Percentiles rank a stretch among this genome's conserved stretches.
phyloP scores from a whole-genome alignment of 805 yeast genomes.

The Monosporozyma aquatica region DNA sequence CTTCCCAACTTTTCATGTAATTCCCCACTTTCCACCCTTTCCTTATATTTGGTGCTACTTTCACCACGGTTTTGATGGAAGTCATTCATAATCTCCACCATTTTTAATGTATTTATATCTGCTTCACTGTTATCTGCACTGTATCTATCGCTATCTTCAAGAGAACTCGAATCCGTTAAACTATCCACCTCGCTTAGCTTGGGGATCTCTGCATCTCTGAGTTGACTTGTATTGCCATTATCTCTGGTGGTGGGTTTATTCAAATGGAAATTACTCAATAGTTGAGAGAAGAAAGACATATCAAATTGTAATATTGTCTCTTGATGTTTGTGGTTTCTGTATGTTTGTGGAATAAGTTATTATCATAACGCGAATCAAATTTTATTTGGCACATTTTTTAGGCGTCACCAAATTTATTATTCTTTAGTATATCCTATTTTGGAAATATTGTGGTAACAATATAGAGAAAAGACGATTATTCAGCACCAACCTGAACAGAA shows the following conservation, averaged over 20 bases:
- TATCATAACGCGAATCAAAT: no score
- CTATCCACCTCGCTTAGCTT: not conserved
- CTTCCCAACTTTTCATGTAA: not conserved
- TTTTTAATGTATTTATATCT: slow-evolving; percentile 18
- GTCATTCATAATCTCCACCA: slow-evolving; percentile 14
- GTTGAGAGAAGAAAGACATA: not conserved
- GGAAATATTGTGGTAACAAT: no score
- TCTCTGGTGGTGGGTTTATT: not conserved
- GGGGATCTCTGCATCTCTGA: not conserved
- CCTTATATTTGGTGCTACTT: not conserved
- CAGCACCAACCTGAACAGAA: no score
- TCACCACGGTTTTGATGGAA: not conserved
- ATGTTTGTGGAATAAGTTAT: not conserved
- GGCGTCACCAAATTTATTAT: no score
- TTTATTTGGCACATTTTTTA: no score
- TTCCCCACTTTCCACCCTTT: slow-evolving; percentile 1
- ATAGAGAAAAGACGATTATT: no score
- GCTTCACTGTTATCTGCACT: slow-evolving; percentile 12
- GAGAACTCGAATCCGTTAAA: not conserved
- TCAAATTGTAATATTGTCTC: no score
- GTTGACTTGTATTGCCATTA: not conserved
- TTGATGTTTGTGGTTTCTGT: no score
- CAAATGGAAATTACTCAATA: not conserved
- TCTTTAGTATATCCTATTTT: no score
- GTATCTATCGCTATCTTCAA: not conserved